Percentiles rank a stretch among this genome's conserved stretches.
These are phyloP conservation scores for Keithomyces neogunnii DNA, from an alignment of 2,329 filamentous ascomycete species.

Conservation along the genomic window DNA sequence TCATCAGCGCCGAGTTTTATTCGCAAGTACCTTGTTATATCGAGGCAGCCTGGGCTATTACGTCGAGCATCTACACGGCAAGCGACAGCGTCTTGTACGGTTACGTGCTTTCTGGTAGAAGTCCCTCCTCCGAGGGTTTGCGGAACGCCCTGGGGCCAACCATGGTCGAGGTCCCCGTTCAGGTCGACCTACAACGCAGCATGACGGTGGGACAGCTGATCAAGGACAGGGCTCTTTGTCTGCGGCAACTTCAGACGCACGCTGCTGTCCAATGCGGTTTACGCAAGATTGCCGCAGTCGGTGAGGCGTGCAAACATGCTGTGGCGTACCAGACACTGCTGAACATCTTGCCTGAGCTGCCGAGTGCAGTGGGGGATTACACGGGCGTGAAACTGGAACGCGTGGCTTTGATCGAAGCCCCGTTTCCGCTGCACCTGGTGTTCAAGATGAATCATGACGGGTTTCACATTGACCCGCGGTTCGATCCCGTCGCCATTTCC, in stretches of 20 bases:
- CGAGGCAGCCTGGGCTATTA: slow-evolving; percentile 7
- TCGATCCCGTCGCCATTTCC: slow-evolving; percentile 1
- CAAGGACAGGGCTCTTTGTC: neutral
- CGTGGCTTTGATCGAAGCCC: neutral
- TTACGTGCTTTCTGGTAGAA: slow-evolving; percentile 2
- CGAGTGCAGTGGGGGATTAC: neutral
- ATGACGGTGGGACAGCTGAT: slow-evolving; percentile 3
- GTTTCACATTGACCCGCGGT: neutral
- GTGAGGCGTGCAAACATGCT: neutral
- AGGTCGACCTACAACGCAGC: neutral
- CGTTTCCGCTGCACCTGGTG: neutral
- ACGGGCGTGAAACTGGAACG: neutral
- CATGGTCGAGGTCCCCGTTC: slow-evolving; percentile 4
- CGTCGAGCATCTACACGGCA: slow-evolving; percentile 4
- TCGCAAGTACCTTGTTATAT: slow-evolving; percentile 5
- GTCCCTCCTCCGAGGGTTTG: neutral
- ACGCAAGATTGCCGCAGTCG: neutral
- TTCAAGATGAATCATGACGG: neutral
- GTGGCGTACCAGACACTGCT: neutral
- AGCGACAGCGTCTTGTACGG: slow-evolving; percentile 7
- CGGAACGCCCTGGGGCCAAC: slow-evolving; percentile 4
- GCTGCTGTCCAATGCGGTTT: slow-evolving; percentile 1
- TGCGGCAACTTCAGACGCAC: slow-evolving; percentile 1
- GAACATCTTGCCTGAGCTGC: slow-evolving; percentile 1
- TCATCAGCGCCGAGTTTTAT: neutral